phyloP scores from a whole-genome alignment of 345 rosid species.

The Geranium rotundifolium region DNA sequence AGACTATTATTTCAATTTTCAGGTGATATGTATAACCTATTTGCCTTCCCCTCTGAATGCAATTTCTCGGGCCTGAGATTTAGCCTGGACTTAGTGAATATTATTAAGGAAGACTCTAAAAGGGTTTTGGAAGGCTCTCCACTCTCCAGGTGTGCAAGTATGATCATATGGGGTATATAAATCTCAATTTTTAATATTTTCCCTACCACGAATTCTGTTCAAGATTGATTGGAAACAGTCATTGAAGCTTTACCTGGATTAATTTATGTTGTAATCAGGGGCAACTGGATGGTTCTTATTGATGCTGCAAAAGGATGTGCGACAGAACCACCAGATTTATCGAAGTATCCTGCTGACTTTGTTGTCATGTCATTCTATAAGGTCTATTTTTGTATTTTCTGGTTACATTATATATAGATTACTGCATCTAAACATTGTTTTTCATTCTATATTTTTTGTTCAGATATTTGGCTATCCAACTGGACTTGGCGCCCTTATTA shows the following conservation, averaged over 20 bases:
- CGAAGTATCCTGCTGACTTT: conserved; percentile 76
- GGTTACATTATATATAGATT: conserved; percentile 2
- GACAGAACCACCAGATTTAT: conserved; percentile 70
- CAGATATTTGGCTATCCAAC: conserved; percentile 98
- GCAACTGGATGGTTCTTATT: conserved; percentile 74
- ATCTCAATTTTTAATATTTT: background rate
- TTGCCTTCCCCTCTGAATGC: conserved; percentile 94
- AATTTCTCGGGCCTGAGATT: conserved; percentile 89
- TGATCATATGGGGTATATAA: conserved; percentile 3
- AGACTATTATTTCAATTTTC: conserved; percentile 13
- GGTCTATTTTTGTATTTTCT: conserved; percentile 19
- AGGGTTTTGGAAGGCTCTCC: conserved; percentile 41
- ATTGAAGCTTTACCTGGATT: background rate
- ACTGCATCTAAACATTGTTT: conserved; percentile 5
- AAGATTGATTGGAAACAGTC: too few species aligned
- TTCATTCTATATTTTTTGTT: conserved; percentile 15
- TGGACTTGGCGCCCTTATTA: conserved; percentile 93
- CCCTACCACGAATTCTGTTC: background rate
- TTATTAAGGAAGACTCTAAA: conserved; percentile 48
- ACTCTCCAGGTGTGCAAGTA: conserved; percentile 36
- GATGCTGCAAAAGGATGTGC: conserved; percentile 98
- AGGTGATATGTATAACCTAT: conserved; percentile 65
- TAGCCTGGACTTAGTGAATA: conserved; percentile 60
- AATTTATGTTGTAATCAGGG: conserved; percentile 27
- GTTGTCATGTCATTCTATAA: conserved; percentile 77